phyloP scores from a whole-genome alignment of 371 early-diverging fungal species.

The Apophysomyces variabilis region DNA sequence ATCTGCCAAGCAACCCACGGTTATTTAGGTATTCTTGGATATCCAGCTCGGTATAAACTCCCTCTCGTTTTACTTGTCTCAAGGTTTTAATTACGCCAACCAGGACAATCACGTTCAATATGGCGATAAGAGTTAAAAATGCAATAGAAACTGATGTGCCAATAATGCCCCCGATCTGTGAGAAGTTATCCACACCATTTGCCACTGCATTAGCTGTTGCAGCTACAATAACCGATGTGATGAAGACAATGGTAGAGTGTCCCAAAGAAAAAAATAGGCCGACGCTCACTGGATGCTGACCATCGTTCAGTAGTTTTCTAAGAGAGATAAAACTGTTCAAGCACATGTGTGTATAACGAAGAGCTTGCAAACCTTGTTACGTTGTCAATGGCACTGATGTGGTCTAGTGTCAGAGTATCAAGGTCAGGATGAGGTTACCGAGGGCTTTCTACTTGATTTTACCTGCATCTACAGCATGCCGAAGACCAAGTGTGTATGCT shows the following conservation, averaged over 20 bases:
- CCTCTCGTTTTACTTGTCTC: constrained; percentile 42
- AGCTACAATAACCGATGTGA: constrained; percentile 58
- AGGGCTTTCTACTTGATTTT: neutral
- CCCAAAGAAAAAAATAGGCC: constrained; percentile 74
- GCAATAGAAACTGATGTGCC: constrained; percentile 62
- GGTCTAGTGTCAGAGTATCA: constrained; percentile 38
- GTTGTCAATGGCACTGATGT: constrained; percentile 79
- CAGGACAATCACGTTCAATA: constrained; percentile 57
- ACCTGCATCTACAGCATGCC: constrained; percentile 75
- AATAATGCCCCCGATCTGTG: constrained; percentile 57
- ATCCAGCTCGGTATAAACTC: constrained; percentile 52
- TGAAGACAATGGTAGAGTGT: constrained; percentile 70
- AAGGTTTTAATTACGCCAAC: constrained; percentile 45
- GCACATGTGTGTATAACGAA: neutral
- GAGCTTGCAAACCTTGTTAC: constrained; percentile 41
- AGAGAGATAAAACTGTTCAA: neutral
- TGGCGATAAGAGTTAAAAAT: constrained; percentile 64
- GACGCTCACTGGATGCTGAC: constrained; percentile 57
- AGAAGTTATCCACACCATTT: constrained; percentile 51
- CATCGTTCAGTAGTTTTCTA: constrained; percentile 57
- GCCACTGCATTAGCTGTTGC: constrained; percentile 55
- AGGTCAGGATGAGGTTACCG: no score
- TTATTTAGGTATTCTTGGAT: constrained; percentile 45
- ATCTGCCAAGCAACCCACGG: constrained; percentile 42
- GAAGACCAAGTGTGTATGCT: constrained; percentile 69